Conservation (phyloP, 345 rosid genomes). For the Bruguiera sexangula region DNA sequence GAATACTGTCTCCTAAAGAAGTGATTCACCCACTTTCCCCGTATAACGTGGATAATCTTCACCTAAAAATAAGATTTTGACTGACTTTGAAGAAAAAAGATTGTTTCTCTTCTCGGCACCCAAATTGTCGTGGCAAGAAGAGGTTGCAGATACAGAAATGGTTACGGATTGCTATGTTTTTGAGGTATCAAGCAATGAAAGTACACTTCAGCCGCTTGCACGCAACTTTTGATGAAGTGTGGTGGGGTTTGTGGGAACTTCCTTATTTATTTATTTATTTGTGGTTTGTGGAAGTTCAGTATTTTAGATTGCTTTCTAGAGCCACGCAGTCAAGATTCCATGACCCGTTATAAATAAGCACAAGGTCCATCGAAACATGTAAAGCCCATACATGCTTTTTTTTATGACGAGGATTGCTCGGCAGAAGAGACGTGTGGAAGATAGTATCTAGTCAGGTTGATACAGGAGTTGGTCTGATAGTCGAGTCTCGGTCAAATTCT, state of each 20-base stretch:
- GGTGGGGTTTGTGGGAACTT: not conserved
- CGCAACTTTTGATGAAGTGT: not conserved
- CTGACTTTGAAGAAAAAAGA: too few relatives aligned
- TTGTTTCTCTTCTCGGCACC: not conserved
- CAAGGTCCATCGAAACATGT: not conserved
- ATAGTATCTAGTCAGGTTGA: too few relatives aligned
- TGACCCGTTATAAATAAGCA: not conserved
- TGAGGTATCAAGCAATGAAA: not conserved
- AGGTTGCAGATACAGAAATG: not conserved
- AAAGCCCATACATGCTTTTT: not conserved
- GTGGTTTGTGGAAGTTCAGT: too few relatives aligned
- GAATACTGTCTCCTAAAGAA: too few relatives aligned
- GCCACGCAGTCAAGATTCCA: not conserved
- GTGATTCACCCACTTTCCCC: too few relatives aligned
- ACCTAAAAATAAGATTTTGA: too few relatives aligned
- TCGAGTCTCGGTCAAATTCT: too few relatives aligned
- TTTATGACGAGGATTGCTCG: too few relatives aligned
- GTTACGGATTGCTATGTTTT: not conserved
- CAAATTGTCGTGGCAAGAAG: too few relatives aligned
- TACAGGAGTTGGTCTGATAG: too few relatives aligned
- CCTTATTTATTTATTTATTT: not conserved
- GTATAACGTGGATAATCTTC: too few relatives aligned
- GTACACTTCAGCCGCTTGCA: not conserved
- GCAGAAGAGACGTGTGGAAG: too few relatives aligned
- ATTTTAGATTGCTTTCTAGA: not conserved